Evolutionary conservation across 2,329 filamentous ascomycete genomes (phyloP).

Genomic region (Xylaria sp.): DNA sequence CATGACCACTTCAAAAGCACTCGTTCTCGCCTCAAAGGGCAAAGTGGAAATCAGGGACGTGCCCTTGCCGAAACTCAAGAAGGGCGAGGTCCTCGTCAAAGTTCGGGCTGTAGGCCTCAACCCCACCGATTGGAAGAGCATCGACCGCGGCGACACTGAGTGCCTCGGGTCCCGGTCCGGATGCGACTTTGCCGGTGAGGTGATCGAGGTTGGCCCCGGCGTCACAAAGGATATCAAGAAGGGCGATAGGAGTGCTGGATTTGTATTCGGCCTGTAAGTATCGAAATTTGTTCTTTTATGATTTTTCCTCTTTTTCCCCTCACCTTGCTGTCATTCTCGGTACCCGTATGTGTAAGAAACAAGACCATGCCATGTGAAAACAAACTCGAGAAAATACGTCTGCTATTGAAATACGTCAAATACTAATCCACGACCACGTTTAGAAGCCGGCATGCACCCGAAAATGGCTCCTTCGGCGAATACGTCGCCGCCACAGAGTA

Average conservation of each 20-base stretch:
- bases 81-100: conserved; percentile 50
- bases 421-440: conserved; percentile 9
- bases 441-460: conserved; percentile 51
- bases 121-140: conserved; percentile 52
- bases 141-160: conserved; percentile 37
- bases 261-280: conserved; percentile 42
- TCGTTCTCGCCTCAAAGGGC: conserved; percentile 38
- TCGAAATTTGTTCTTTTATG: not conserved
- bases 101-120: conserved; percentile 52
- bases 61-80: conserved; percentile 38
- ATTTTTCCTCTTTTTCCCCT: not conserved
- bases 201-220: conserved; percentile 58
- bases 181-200: conserved; percentile 61
- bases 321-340: not conserved
- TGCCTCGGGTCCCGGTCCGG: conserved; percentile 48
- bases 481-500: conserved; percentile 54
- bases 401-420: not conserved
- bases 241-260: conserved; percentile 60
- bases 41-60: conserved; percentile 44
- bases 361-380: not conserved
- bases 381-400: not conserved
- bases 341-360: not conserved
- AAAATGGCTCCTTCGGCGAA: conserved; percentile 58
- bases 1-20: conserved; percentile 40
- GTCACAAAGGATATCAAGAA: conserved; percentile 57